Evolutionary conservation across 768 basidiomycete genomes (phyloP), one percentile per base, ranked within the genome.

Genomic region (Auriscalpium vulgare): DNA sequence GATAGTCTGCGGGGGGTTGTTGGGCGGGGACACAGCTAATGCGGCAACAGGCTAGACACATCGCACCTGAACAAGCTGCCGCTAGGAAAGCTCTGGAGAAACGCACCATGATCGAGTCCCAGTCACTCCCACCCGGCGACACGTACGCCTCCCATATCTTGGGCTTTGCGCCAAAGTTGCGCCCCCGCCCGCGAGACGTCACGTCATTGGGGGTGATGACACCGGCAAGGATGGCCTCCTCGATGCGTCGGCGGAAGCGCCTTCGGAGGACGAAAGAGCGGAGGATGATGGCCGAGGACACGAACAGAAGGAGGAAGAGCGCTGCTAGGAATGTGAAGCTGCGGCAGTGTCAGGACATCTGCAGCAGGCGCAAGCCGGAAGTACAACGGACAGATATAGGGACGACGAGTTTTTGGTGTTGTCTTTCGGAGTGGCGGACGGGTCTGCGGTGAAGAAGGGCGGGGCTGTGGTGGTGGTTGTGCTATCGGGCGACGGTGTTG

Each of bases 291-390:
- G 78, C 77, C 44, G 74, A 79, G 9, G 85, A 87, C 51, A 88
- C 77, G 45, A 80, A 71, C 16, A 88, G 74, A 58, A 88, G 79
- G 46, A 88, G 73, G 60, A 86, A 75, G 23, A 88, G 77, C 4
- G 86, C 87, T 21, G 85, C 84, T 38, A 88, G 78, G 63, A 87
- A 88, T 4, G 85, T 87, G 68, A 85, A 81, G 29, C 83, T 86
- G 66, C 47, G 56, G 37, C 11, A 21, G 7, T 19, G 37, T 29
- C 35, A 34, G 9, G 7, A 38, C 14, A 40, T 53, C 14, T 19
- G 16, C 37, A 45, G 4, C 34, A 23, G 36, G 23, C 64, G 51
- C 52, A 34, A 53, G 19, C 58, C 40, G 2, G 4, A 37, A 8
- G 52, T 29, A 49, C 40, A 16, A 60, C 63, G 53, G 40, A 64